Evolutionary conservation across 2,329 filamentous ascomycete genomes (phyloP), one percentile per base, ranked within the genome.

Genomic region (Alternaria sp.): DNA sequence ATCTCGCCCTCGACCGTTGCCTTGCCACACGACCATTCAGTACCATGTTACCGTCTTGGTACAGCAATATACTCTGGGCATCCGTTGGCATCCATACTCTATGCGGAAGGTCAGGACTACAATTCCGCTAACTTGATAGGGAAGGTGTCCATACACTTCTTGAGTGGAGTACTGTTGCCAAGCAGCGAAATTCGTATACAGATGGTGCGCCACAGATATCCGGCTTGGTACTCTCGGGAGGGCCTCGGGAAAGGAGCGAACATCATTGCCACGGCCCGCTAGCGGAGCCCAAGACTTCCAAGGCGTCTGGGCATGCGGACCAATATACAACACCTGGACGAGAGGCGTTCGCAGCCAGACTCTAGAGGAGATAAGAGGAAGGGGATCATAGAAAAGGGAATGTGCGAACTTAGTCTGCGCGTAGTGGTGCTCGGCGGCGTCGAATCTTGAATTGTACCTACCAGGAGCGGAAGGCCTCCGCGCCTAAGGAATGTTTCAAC

Each of bases 21-120:
- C 61, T 57, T 9, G 57, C 45, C 55, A 59, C 23, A 59, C 51
- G 36, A 57, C 54, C 45, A 25, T 32, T 54, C 23, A 28, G 47
- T 23, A 46, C 36, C 25, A 45, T 28, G 61, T 54, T 59, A 40
- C 40, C 30, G 61, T 59, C 64, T 66, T 66, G 64, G 65, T 54
- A 62, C 49, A 26, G 51, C 54, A 23, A 25, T 46, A 57, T 50
- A 21, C 21, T 65, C 62, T 65, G 54, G 65, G 62, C 62, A 52
- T 11, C 13, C 21, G 50, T 65, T 67, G 62, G 62, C 62, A 52
- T 62, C 57, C 43, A 67, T 59, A 21, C 65, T 67, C n/a, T 5
- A 55, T 67, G 26, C 12, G 62, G 65, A 67, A 67, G 65, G 65
- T 67, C 59, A 36, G 13, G 17, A 43, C 52, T 46, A 25, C 21